Evolutionary conservation across 176 grass and related monocot species (phyloP), one percentile per base, ranked within the genome.

Genomic region (barley (Hordeum vulgare)): DNA sequence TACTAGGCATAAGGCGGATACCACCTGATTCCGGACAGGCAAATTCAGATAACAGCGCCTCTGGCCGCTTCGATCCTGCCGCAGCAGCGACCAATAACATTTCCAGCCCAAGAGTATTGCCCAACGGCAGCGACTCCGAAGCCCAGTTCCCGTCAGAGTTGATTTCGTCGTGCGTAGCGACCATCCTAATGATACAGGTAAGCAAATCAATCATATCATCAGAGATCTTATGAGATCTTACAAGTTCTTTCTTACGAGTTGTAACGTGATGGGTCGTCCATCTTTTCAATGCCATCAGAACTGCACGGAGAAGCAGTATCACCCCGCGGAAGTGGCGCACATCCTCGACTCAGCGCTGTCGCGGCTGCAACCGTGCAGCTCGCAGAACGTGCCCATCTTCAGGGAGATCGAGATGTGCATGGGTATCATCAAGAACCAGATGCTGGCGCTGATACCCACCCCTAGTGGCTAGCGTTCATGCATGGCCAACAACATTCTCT

Each of bases 141-240:
- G 62, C 79, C 26, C 87, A 91, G 17, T 74, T 96, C 74, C 93
- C 96, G 47, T 83, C 87, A 0, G 96, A 99, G 34, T 54, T 99
- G 42, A 99, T 99, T 44, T 99, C 93, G 18, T 91, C 93, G 9
- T 95, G 93, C 60, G 89, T 99, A 11, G 87, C 93, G 44, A 96
- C 84, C 29, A 84, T 95, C 70, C 80, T 99, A 26, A 96, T 99
- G 96, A 99, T 99, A 79, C 89, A 99, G 91, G 96, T 94, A 86
- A 81, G 93, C 90, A 85, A 84, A 64, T n/a, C 78, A 74, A 1
- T 21, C 18, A 54, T n/a, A n/a, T n/a, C n/a, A n/a, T n/a, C n/a
- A n/a, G n/a, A n/a, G n/a, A n/a, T n/a, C n/a, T 21, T 76, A 42
- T n/a, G 8, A 59, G 57, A 18, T 14, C 8, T 18, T 13, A 8